These are phyloP conservation scores for Acorus gramineus DNA, from an alignment of 106 monocot species.

Conservation along the genomic window DNA sequence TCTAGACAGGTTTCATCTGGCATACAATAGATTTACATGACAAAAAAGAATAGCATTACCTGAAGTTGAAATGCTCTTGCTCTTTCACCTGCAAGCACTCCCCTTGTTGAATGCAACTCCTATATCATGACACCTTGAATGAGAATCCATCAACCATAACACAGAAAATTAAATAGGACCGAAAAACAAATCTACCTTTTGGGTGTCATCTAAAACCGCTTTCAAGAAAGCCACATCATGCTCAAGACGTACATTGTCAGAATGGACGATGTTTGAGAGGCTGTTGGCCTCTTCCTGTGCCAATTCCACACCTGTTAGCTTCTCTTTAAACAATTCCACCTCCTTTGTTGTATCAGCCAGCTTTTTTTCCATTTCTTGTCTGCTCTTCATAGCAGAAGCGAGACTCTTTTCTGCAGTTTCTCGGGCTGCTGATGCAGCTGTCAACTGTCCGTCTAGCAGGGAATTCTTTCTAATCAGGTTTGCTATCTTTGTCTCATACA, in stretches of 20 bases:
- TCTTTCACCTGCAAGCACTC: slow-evolving; percentile 89
- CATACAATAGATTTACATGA: neutral
- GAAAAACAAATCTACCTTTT: slow-evolving; percentile 39
- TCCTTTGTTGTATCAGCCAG: slow-evolving; percentile 55
- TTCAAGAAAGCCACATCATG: slow-evolving; percentile 97
- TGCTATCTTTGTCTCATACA: slow-evolving; percentile 56
- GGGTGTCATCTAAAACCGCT: slow-evolving; percentile 87
- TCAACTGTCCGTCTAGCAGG: slow-evolving; percentile 50
- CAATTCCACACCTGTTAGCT: slow-evolving; percentile 54
- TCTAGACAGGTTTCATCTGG: neutral
- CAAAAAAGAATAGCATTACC: slow-evolving; percentile 23
- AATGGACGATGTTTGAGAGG: slow-evolving; percentile 79
- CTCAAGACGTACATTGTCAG: slow-evolving; percentile 85
- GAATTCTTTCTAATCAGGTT: slow-evolving; percentile 41
- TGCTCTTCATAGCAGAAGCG: slow-evolving; percentile 32
- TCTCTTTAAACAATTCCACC: slow-evolving; percentile 74
- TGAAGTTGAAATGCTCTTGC: slow-evolving; percentile 90
- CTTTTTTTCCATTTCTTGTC: slow-evolving; percentile 57
- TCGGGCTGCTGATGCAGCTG: slow-evolving; percentile 33
- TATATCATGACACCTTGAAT: slow-evolving; percentile 10
- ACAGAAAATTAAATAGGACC: neutral
- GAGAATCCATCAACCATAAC: neutral
- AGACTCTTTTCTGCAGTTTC: slow-evolving; percentile 63
- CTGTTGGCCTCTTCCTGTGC: slow-evolving; percentile 89
- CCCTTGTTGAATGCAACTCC: slow-evolving; percentile 90